These are phyloP conservation scores for Russula virescens DNA, from an alignment of 768 basidiomycete genomes.

Conservation along the genomic window DNA sequence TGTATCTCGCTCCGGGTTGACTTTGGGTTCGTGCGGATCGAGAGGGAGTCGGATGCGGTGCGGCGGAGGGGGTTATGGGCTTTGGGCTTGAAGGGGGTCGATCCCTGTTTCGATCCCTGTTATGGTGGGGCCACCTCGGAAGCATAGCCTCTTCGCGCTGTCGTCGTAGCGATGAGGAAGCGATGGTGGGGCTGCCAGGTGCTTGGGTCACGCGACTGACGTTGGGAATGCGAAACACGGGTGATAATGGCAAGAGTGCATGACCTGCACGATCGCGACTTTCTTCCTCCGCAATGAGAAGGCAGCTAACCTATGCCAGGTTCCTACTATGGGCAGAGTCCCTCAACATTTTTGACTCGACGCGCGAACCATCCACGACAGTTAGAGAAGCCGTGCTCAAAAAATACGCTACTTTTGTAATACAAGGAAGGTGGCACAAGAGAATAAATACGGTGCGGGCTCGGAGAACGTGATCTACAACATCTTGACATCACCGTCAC, in stretches of 20 bases:
- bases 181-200: neutral
- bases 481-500: conserved; percentile 42
- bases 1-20: conserved; percentile 78
- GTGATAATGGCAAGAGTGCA: conserved; percentile 3
- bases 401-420: conserved; percentile 3
- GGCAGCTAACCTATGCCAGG: neutral
- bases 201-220: neutral
- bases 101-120: no score
- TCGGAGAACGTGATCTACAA: conserved; percentile 13
- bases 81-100: conserved; percentile 53
- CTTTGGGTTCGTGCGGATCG: conserved; percentile 81
- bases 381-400: neutral
- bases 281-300: neutral
- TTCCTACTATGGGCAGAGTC: no score
- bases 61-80: conserved; percentile 74
- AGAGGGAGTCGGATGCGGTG: conserved; percentile 77
- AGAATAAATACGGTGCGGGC: neutral
- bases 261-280: neutral
- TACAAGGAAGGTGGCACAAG: neutral
- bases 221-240: neutral
- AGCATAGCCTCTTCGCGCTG: conserved; percentile 4
- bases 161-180: neutral
- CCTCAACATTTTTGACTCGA: neutral
- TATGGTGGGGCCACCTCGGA: neutral
- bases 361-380: no score